These are phyloP conservation scores for Arthrobotrys iridis DNA, from an alignment of 2,329 filamentous ascomycete species.

Conservation along the genomic window DNA sequence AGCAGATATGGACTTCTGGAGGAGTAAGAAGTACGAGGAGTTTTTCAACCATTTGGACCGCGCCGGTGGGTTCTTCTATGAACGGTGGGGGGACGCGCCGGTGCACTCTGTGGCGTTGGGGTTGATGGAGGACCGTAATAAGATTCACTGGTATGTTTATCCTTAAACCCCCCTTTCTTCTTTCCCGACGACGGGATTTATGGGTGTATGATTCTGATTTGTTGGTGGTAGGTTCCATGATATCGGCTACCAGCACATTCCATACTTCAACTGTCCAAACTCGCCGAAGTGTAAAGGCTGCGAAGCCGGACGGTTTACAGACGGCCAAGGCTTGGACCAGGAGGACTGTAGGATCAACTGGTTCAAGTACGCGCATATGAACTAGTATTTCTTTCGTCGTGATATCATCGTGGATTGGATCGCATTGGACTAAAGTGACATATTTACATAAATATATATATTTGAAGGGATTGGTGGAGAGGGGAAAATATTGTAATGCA, in stretches of 20 bases:
- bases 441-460: not conserved
- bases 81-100: constrained; percentile 96
- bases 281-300: constrained; percentile 74
- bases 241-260: constrained; percentile 97
- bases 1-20: constrained; percentile 90
- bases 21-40: constrained; percentile 87
- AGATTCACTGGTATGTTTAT: constrained; percentile 85
- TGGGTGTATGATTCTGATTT: not conserved
- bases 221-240: constrained; percentile 99
- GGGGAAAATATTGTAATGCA: not conserved
- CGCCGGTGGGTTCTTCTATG: constrained; percentile 97
- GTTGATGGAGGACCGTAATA: constrained; percentile 87
- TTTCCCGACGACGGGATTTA: too few species aligned
- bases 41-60: constrained; percentile 96
- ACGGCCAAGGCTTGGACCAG: constrained; percentile 80
- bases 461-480: not conserved
- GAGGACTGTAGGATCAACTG: constrained; percentile 96
- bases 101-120: constrained; percentile 94
- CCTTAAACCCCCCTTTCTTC: too few species aligned
- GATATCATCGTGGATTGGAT: too few species aligned
- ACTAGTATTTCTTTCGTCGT: constrained; percentile 64
- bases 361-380: constrained; percentile 93
- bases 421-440: too few species aligned
- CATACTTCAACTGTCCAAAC: constrained; percentile 98
- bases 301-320: constrained; percentile 79